Evolutionary conservation across 192 early-diverging fungal genomes (phyloP).

Genomic region (Irineochytrium annulatum): DNA sequence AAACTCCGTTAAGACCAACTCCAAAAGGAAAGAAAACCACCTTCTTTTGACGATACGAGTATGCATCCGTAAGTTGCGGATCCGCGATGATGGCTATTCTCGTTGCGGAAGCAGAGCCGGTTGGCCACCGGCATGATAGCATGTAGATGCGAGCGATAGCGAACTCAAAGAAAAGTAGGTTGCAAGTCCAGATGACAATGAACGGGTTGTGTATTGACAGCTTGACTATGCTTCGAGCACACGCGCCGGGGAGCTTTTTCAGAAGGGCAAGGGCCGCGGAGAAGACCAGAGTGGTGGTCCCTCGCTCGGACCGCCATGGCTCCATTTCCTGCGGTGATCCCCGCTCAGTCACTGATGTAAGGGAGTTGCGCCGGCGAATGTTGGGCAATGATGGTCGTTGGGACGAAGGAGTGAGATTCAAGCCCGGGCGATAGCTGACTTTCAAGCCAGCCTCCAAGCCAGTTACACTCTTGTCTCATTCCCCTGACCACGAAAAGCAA

Average conservation of each 20-base stretch:
- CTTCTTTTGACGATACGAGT: constrained; percentile 68
- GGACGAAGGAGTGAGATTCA: too few species aligned
- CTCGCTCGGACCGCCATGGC: too few species aligned
- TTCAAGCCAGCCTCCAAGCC: too few species aligned
- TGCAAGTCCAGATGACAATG: constrained; percentile 26
- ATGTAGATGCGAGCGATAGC: constrained; percentile 13
- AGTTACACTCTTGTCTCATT: too few species aligned
- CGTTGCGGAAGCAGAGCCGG: constrained; percentile 2
- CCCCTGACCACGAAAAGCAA: too few species aligned
- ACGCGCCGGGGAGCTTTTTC: background rate
- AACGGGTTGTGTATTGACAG: background rate
- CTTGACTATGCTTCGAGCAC: background rate
- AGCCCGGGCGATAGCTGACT: too few species aligned
- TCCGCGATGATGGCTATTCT: constrained; percentile 75
- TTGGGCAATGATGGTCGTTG: too few species aligned
- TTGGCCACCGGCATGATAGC: background rate
- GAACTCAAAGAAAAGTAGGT: constrained; percentile 40
- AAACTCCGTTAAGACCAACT: background rate
- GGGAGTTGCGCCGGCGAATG: too few species aligned
- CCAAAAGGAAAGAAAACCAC: constrained; percentile 10
- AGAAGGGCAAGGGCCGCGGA: too few species aligned
- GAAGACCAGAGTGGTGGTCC: too few species aligned
- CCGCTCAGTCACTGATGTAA: too few species aligned
- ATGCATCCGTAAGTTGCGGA: constrained; percentile 88
- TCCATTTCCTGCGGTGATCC: too few species aligned